phyloP scores from a whole-genome alignment of 306 rosid genomes.

The Adenanthera pavonina region DNA sequence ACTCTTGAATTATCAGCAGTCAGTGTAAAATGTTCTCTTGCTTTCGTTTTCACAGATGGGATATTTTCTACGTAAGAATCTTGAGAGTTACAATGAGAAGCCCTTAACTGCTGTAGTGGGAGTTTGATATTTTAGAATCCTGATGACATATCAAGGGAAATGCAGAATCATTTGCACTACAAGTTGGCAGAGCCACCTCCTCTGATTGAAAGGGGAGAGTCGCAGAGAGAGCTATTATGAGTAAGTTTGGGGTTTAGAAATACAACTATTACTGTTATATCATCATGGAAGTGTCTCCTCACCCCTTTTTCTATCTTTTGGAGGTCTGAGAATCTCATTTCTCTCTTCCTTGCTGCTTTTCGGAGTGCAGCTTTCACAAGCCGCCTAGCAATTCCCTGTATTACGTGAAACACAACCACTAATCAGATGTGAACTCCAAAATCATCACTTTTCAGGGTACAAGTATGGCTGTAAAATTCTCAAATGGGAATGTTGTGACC shows the following conservation, averaged over 20 bases:
- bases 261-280: conserved; percentile 75
- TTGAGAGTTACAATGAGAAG: background rate
- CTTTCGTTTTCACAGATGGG: background rate
- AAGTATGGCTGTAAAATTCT: background rate
- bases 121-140: conserved; percentile 6
- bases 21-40: conserved; percentile 6
- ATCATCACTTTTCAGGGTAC: background rate
- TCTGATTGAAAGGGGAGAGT: conserved; percentile 63
- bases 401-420: conserved; percentile 16
- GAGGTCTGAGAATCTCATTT: conserved; percentile 78
- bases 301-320: conserved; percentile 80
- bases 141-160: background rate
- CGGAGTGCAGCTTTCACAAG: conserved; percentile 73
- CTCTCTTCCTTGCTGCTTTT: conserved; percentile 90
- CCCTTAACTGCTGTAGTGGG: background rate
- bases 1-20: conserved; percentile 23
- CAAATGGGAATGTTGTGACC: conserved; percentile 27
- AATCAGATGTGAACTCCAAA: background rate
- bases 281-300: conserved; percentile 91
- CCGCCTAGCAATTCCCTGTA: conserved; percentile 71
- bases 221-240: conserved; percentile 44
- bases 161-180: conserved; percentile 17
- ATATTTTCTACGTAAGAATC: conserved; percentile 24
- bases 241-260: conserved; percentile 53
- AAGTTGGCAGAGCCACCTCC: conserved; percentile 58